Base-by-base conservation (phyloP, 805 yeast genomes). In the Ogataea pignaliae region DNA sequence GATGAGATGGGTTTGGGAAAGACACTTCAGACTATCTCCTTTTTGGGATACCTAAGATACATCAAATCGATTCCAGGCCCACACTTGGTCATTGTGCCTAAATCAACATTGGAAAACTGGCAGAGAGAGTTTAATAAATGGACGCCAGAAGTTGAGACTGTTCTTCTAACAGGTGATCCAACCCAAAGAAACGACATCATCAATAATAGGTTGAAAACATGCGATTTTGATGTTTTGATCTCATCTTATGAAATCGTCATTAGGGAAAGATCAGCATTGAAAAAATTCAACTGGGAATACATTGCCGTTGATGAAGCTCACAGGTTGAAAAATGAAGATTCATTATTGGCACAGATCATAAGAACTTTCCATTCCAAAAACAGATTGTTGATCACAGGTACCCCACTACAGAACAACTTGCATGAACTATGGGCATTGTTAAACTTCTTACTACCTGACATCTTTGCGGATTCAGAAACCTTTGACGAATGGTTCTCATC, bases 361-460 rank as follows among this genome's bases (percentile, higher is more conserved):
- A 78, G 98, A 51, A 64, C 88, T 18, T 89, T 91, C 60, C 85
- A 86, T 60, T 88, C 97, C 16, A 79, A 82, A 45, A 88, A 88
- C 61, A 72, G 99, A 48, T 67, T 91, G 36, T 69, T 91, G 45
- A 89, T 91, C 47, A 91, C 99, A 0, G 99, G 99, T 52, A 91
- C 99, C 0, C 99, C 99, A 0, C 68, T 91, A 42, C 99, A 91
- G 59, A 91, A 91, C 62, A 93, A 93, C 52, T 69, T 91, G 43
- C 99, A 93, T 65, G 99, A 93, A 65, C 71, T 91, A 43, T 91
- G 99, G 99, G 97, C 98, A 0, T 71, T 91, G 42, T 70, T 91
- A 46, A 93, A 91, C 63, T 91, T 90, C 64, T 65, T 91, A 30
- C 67, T 91, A 21, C 98, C 99, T 0, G 98, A 93, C 68, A 95